phyloP scores from a whole-genome alignment of 768 basidiomycete genomes.

The Boletellus emodensis region DNA sequence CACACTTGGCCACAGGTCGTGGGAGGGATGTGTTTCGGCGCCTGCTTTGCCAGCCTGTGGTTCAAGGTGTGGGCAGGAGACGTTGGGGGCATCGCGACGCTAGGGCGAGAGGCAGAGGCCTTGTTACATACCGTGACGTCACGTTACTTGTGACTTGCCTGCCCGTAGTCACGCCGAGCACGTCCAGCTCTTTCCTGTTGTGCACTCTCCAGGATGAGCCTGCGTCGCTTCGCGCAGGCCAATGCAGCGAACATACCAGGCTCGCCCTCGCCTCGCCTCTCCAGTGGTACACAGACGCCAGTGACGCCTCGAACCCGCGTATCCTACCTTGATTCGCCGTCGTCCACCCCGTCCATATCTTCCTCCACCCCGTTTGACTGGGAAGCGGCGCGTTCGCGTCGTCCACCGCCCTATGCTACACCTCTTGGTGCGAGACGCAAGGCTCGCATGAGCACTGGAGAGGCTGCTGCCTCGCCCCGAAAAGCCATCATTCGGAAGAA shows the following conservation, averaged over 20 bases:
- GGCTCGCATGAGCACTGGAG: conserved; percentile 36
- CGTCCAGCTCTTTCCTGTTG: conserved; percentile 2
- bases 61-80: conserved; percentile 52
- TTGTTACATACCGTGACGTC: conserved; percentile 23
- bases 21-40: conserved; percentile 56
- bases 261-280: conserved; percentile 34
- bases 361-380: conserved; percentile 81
- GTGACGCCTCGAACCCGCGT: conserved; percentile 46
- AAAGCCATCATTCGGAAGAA: conserved; percentile 62
- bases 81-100: conserved; percentile 17
- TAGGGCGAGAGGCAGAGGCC: conserved; percentile 14
- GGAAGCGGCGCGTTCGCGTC: conserved; percentile 72
- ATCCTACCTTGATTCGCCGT: conserved; percentile 55
- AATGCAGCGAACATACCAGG: conserved; percentile 37
- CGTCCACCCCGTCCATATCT: conserved; percentile 67
- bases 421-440: conserved; percentile 48
- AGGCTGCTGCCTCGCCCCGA: conserved; percentile 34
- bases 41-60: conserved; percentile 50
- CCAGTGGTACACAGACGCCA: conserved; percentile 38
- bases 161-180: conserved; percentile 15
- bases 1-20: conserved; percentile 69
- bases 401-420: conserved; percentile 69
- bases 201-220: conserved; percentile 37
- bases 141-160: conserved; percentile 23
- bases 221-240: conserved; percentile 55